Conservation (phyloP, 768 basidiomycete genomes). For the Trametes sanguinea region DNA sequence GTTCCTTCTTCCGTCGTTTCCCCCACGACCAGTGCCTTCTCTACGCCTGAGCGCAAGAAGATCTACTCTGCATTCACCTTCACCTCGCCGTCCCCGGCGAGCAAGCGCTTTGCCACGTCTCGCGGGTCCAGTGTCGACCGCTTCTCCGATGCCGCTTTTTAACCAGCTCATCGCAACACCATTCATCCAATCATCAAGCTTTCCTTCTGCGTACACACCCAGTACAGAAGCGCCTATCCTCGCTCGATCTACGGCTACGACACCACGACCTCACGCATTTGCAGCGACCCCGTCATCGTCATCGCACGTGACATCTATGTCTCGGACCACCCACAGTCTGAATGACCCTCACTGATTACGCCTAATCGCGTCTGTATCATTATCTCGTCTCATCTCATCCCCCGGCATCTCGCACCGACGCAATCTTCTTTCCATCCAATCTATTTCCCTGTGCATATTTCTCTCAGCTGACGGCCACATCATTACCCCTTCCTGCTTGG, state of each 20-base stretch:
- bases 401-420: slow-evolving; percentile 16
- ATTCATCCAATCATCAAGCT: neutral
- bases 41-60: slow-evolving; percentile 73
- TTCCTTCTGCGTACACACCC: too few relatives aligned
- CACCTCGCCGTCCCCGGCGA: slow-evolving; percentile 67
- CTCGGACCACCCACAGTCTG: slow-evolving; percentile 2
- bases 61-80: slow-evolving; percentile 80
- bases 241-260: too few relatives aligned
- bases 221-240: too few relatives aligned
- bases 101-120: slow-evolving; percentile 47
- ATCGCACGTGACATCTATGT: neutral
- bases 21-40: slow-evolving; percentile 44
- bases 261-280: neutral
- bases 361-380: slow-evolving; percentile 13
- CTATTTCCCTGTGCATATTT: slow-evolving; percentile 11
- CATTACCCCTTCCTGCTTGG: too few relatives aligned
- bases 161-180: neutral
- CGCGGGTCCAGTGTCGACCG: slow-evolving; percentile 27
- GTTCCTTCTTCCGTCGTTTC: slow-evolving; percentile 34
- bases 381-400: slow-evolving; percentile 8
- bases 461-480: neutral
- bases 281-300: neutral
- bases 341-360: slow-evolving; percentile 10
- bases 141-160: slow-evolving; percentile 23
- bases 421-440: slow-evolving; percentile 6